A percentile compares a stretch with the other conserved stretches of the same genome.
Evolutionary conservation across 371 early-diverging fungal genomes (phyloP).

Genomic region (Mucor saturninus): DNA sequence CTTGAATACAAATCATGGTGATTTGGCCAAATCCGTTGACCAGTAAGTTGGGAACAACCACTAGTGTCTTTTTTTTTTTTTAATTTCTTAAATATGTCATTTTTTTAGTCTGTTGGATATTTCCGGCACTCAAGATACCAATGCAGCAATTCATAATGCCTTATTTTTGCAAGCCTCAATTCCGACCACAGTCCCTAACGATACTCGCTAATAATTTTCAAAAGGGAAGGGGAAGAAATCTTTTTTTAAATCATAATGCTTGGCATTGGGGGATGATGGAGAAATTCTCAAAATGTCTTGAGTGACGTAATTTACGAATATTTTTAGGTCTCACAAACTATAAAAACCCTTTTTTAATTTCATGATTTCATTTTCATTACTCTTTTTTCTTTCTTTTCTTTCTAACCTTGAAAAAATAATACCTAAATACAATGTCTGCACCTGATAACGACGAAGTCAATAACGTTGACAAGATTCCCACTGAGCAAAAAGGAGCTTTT

Average conservation of each 20-base stretch:
- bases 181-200: slow-evolving; percentile 4
- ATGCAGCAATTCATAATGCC: too few relatives aligned
- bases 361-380: background rate
- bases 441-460: slow-evolving; percentile 40
- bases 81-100: background rate
- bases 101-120: slow-evolving; percentile 27
- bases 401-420: slow-evolving; percentile 3
- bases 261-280: too few relatives aligned
- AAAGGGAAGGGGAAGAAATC: too few relatives aligned
- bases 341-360: background rate
- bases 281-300: too few relatives aligned
- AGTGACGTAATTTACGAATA: background rate
- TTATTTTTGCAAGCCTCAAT: slow-evolving; percentile 9
- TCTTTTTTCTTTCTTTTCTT: slow-evolving; percentile 7
- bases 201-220: slow-evolving; percentile 4
- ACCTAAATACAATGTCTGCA: slow-evolving; percentile 18
- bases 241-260: background rate
- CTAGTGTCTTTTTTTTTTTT: background rate
- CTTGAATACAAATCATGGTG: slow-evolving; percentile 67
- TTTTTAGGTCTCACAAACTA: background rate
- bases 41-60: slow-evolving; percentile 14
- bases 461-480: slow-evolving; percentile 60
- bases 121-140: slow-evolving; percentile 6
- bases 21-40: slow-evolving; percentile 53
- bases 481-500: slow-evolving; percentile 69